Percentiles rank a stretch among this genome's conserved stretches.
Evolutionary conservation across 257 asterid genomes (phyloP).

Genomic region (Ballota nigra): DNA sequence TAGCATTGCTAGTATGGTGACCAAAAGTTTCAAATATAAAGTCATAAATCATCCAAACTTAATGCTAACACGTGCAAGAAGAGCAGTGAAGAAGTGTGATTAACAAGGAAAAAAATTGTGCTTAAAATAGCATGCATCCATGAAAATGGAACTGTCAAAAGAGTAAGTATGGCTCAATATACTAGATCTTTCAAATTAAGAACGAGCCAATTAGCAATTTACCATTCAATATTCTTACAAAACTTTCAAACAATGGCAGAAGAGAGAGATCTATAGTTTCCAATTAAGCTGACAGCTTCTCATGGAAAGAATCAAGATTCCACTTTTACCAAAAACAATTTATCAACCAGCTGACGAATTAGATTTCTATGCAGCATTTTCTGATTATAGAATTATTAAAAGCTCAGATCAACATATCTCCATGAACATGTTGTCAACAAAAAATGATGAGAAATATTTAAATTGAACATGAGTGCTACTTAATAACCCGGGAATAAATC

Average conservation of each 20-base stretch:
- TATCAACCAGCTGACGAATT: background rate
- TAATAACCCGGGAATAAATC: background rate
- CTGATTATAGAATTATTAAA: background rate
- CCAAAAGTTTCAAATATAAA: background rate
- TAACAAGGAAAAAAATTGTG: background rate
- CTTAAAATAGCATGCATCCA: background rate
- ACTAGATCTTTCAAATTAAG: conserved; percentile 12
- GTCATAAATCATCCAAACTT: background rate
- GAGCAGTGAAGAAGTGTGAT: background rate
- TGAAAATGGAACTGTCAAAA: conserved; percentile 2
- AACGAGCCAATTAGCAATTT: background rate
- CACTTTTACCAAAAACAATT: background rate
- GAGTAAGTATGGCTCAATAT: background rate
- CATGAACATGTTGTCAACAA: background rate
- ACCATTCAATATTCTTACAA: background rate
- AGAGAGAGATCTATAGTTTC: background rate
- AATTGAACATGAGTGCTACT: background rate
- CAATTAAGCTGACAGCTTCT: background rate
- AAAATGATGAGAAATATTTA: background rate
- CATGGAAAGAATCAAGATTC: background rate
- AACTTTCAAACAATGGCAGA: conserved; percentile 3
- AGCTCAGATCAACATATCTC: background rate
- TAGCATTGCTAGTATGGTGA: conserved; percentile 1
- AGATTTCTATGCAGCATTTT: background rate
- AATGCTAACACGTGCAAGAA: background rate